Base-by-base conservation (phyloP, 192 early-diverging fungal species). In the Coemansia sp. region DNA sequence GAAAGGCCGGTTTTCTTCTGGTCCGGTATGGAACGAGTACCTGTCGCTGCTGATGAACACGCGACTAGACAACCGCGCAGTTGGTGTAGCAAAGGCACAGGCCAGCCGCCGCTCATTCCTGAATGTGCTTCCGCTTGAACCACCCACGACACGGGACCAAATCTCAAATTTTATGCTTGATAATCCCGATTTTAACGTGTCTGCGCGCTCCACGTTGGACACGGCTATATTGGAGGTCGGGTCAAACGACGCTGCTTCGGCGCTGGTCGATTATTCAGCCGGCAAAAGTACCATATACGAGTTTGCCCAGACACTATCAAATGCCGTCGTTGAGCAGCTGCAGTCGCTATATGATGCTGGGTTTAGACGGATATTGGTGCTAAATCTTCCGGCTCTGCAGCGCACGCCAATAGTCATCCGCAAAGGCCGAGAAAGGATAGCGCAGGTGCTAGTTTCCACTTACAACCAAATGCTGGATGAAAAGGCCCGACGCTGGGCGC, bases 21-120 rank as follows among this genome's bases (percentile, higher is more conserved):
- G 65, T 2, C 72, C 72, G 1, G 52, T 75, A 7, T 75, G 66
- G 65, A 61, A 52, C 39, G 72, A 75, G 34, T 60, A 64, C 8
- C 17, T 73, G 11, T 12, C 59, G 0, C 45, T 52, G 9, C 45
- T 73, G 5, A 17, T 73, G 0, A 22, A 45, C 35, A 44, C 54
- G 12, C 29, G 6, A 3, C 36, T 62, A 12, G 43, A 46, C 8
- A 73, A 50, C 43, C 47, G 62, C 11, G 70, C 70, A 0, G 63
- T 73, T 5, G 63, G 70, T 9, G 15, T 59, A 12, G 58, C 70
- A 21, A 62, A 66, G 27, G 44, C 63, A 4, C 27, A 29, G 22
- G 25, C 53, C 3, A 34, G 9, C 6, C 63, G 53, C 12, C 53
- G 40, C 4, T 41, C 20, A 27, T 29, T 66, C 14, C 23, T 66